Conservation (phyloP, 2,329 filamentous ascomycete species). For the Fusarium pseudograminearum region DNA sequence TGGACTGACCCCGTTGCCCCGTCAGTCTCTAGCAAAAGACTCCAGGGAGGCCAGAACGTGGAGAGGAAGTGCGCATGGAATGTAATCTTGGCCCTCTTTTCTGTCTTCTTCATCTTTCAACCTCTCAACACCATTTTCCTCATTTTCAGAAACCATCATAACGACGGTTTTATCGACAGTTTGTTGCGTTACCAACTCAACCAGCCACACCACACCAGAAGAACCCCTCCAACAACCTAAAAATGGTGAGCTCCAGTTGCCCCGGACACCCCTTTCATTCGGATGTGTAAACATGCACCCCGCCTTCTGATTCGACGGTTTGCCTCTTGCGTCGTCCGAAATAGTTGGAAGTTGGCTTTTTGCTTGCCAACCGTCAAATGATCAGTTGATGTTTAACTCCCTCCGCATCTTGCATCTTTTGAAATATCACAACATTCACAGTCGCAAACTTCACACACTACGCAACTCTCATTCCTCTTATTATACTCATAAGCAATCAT, state of each 20-base stretch:
- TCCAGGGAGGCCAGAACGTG: conserved; percentile 44
- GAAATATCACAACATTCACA: conserved; percentile 25
- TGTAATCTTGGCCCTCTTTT: conserved; percentile 41
- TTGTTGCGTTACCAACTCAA: conserved; percentile 31
- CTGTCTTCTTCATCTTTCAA: conserved; percentile 43
- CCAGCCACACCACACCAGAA: conserved; percentile 25
- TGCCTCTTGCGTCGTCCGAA: conserved; percentile 25
- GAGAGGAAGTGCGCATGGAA: conserved; percentile 43
- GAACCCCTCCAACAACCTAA: conserved; percentile 38
- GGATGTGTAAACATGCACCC: conserved; percentile 52
- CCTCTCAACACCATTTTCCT: conserved; percentile 41
- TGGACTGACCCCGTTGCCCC: conserved; percentile 45
- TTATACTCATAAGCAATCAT: conserved; percentile 50
- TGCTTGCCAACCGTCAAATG: conserved; percentile 16
- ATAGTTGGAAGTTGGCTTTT: conserved; percentile 42
- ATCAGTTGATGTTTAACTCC: conserved; percentile 17
- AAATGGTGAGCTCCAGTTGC: conserved; percentile 55
- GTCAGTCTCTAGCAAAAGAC: conserved; percentile 50
- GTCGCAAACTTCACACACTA: conserved; percentile 15
- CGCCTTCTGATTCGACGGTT: conserved; percentile 53
- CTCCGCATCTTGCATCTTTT: conserved; percentile 22
- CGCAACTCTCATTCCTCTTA: conserved; percentile 4
- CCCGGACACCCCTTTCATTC: conserved; percentile 48
- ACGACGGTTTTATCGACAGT: conserved; percentile 17
- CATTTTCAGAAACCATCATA: conserved; percentile 14